phyloP scores from a whole-genome alignment of 2,329 filamentous ascomycete species.

The Fusarium kyushuense region DNA sequence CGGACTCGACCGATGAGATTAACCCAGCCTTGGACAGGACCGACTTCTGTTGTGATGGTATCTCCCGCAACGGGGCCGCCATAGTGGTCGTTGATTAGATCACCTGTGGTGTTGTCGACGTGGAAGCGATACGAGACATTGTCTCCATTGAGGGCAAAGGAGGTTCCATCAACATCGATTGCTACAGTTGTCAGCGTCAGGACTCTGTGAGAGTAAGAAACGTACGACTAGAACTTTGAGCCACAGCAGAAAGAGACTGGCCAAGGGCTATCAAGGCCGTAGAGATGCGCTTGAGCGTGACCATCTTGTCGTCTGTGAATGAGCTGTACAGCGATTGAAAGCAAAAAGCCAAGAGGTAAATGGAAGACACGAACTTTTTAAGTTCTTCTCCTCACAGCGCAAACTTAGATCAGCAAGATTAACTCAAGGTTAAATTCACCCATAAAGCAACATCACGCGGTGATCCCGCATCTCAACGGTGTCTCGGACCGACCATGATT shows the following conservation, averaged over 20 bases:
- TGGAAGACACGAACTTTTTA: neutral
- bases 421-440: conserved; percentile 7
- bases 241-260: neutral
- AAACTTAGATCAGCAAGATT: neutral
- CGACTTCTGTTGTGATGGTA: conserved; percentile 51
- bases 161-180: conserved; percentile 64
- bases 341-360: accelerated
- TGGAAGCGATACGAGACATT: conserved; percentile 73
- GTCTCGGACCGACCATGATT: conserved; percentile 19
- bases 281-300: neutral
- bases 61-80: conserved; percentile 67
- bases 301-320: conserved; percentile 1
- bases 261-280: neutral
- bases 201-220: accelerated
- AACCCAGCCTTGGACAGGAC: conserved; percentile 57
- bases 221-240: conserved; percentile 7
- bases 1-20: conserved; percentile 66
- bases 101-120: conserved; percentile 66
- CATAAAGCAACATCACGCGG: neutral
- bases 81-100: conserved; percentile 72
- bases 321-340: neutral
- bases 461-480: neutral
- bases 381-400: neutral
- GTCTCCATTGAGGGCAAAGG: conserved; percentile 69
- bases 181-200: conserved; percentile 51